phyloP scores from a whole-genome alignment of 2,329 filamentous ascomycete species.

The Paecilomyces sp. region DNA sequence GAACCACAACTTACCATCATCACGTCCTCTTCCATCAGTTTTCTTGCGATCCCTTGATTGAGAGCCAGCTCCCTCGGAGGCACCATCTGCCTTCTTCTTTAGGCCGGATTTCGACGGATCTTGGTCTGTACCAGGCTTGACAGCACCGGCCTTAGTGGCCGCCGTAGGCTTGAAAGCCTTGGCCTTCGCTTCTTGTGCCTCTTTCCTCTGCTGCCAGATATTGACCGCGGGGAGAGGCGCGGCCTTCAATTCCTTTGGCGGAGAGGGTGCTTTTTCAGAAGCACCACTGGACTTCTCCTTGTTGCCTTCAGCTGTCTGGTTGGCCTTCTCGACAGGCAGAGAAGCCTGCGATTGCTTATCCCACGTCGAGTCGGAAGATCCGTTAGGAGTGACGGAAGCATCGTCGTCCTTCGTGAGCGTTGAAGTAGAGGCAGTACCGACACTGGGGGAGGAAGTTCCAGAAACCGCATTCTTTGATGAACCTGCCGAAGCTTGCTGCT shows the following conservation, averaged over 20 bases:
- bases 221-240: slow-evolving; percentile 81
- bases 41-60: slow-evolving; percentile 27
- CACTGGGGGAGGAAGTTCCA: slow-evolving; percentile 46
- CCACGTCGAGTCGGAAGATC: slow-evolving; percentile 59
- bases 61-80: slow-evolving; percentile 13
- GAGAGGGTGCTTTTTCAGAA: slow-evolving; percentile 52
- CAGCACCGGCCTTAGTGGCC: slow-evolving; percentile 11
- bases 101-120: slow-evolving; percentile 29
- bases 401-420: slow-evolving; percentile 55
- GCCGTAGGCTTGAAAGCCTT: slow-evolving; percentile 30
- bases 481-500: slow-evolving; percentile 9
- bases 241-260: slow-evolving; percentile 61
- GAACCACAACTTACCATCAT: slow-evolving; percentile 21
- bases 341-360: slow-evolving; percentile 58
- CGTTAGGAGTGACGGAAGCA: slow-evolving; percentile 54
- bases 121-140: slow-evolving; percentile 30
- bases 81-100: slow-evolving; percentile 32
- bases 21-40: slow-evolving; percentile 34
- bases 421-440: slow-evolving; percentile 46
- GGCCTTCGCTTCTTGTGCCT: slow-evolving; percentile 51
- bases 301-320: slow-evolving; percentile 35
- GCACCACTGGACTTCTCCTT: slow-evolving; percentile 49
- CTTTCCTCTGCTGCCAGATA: slow-evolving; percentile 74
- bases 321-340: slow-evolving; percentile 53
- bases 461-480: slow-evolving; percentile 29